These are phyloP conservation scores for Zymoseptoria tritici DNA, from an alignment of 2,329 filamentous ascomycete genomes.

Conservation along the genomic window DNA sequence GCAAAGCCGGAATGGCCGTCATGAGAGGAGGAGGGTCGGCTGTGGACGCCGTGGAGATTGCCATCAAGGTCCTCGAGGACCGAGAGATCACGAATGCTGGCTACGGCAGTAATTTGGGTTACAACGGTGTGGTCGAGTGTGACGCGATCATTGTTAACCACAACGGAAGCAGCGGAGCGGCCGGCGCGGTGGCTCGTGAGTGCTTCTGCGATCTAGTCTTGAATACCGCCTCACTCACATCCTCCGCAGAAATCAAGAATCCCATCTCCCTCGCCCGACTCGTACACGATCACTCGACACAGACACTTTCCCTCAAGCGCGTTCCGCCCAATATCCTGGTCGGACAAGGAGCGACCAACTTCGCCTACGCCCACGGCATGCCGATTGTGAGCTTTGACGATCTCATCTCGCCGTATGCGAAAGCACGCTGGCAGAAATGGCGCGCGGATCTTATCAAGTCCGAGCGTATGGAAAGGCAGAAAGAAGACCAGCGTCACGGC, in stretches of 20 bases:
- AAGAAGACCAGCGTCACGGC: constrained; percentile 16
- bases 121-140: constrained; percentile 86
- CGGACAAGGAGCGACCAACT: constrained; percentile 76
- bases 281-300: constrained; percentile 69
- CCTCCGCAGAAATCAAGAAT: constrained; percentile 70
- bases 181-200: constrained; percentile 83
- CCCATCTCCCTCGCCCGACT: constrained; percentile 80
- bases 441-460: constrained; percentile 58
- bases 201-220: constrained; percentile 16
- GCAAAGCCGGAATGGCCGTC: constrained; percentile 73
- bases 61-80: constrained; percentile 82
- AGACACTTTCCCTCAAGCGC: constrained; percentile 71
- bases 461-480: constrained; percentile 40
- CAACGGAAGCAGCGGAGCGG: constrained; percentile 81
- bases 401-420: constrained; percentile 71
- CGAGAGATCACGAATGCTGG: constrained; percentile 94
- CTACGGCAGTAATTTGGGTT: constrained; percentile 87
- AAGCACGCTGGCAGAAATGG: constrained; percentile 76
- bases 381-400: constrained; percentile 64
- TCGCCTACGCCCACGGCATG: constrained; percentile 73
- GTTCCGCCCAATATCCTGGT: constrained; percentile 91
- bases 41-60: constrained; percentile 81
- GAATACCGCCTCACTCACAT: not conserved
- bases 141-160: constrained; percentile 93
- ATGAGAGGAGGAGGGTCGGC: constrained; percentile 72